phyloP scores from a whole-genome alignment of 1,284 basidiomycete genomes.

The Garcileccinum viscosum region DNA sequence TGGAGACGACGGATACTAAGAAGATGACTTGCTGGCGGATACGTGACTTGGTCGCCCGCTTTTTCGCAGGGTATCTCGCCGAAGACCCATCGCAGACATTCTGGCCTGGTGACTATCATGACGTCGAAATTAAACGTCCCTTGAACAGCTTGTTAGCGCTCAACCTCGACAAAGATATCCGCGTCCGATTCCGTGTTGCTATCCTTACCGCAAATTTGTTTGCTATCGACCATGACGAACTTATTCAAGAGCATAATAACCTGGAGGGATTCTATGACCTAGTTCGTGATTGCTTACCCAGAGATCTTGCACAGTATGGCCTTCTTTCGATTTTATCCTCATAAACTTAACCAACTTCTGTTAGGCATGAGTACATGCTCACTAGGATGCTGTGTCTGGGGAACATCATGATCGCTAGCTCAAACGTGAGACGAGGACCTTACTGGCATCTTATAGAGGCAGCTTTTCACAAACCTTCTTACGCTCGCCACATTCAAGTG shows the following conservation, averaged over 20 bases:
- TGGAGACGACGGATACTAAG: conserved; percentile 40
- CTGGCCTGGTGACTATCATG: conserved; percentile 50
- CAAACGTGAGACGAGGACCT: conserved; percentile 81
- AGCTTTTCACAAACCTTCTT: conserved; percentile 53
- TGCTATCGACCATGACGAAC: conserved; percentile 36
- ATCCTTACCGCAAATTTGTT: conserved; percentile 69
- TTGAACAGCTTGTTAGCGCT: conserved; percentile 57
- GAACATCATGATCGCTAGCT: conserved; percentile 86
- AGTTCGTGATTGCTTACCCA: conserved; percentile 51
- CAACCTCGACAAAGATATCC: conserved; percentile 77
- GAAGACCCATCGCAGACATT: conserved; percentile 62
- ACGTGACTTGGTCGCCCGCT: conserved; percentile 68
- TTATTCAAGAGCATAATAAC: conserved; percentile 29
- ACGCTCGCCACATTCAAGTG: conserved; percentile 67
- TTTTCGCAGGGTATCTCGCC: conserved; percentile 70
- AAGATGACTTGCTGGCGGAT: conserved; percentile 69
- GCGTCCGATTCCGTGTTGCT: conserved; percentile 83
- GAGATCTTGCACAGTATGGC: conserved; percentile 55
- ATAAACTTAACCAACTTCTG: conserved; percentile 12
- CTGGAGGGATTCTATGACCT: conserved; percentile 47
- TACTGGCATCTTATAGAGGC: conserved; percentile 89
- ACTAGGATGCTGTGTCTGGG: conserved; percentile 81
- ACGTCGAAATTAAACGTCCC: conserved; percentile 47
- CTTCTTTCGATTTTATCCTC: not conserved
- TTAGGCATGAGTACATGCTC: conserved; percentile 78